Base-by-base conservation (phyloP, 2,329 filamentous ascomycete species). In the Aureobasidium pullulans region DNA sequence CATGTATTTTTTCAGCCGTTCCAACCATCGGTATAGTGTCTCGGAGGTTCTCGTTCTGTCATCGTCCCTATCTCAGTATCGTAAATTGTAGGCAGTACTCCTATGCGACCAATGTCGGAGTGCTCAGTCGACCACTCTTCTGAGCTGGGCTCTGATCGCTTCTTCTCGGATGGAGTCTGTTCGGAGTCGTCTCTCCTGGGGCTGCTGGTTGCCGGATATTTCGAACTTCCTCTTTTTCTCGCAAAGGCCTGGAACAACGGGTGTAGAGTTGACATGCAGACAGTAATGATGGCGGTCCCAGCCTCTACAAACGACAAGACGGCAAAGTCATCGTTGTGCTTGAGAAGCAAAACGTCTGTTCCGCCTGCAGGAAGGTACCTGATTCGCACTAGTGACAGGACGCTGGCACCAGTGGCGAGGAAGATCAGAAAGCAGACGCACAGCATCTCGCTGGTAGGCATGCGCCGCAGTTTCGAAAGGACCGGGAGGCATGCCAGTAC, bases 361-460 rank as follows among this genome's bases (percentile, higher is more conserved):
- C n/a, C 43, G 7, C 37, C 48, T 23, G 16, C 49, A 6, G 43
- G 53, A 13, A 62, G 19, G 29, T 43, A 59, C 5, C 46, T 29
- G 6, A 62, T 56, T 23, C 60, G 48, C 6, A 57, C 52, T 6
- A 62, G 49, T 5, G 60, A 62, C 29, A 62, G 31, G 31, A 62
- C 50, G 23, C 54, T 59, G 3, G 57, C 57, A 10, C 39, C 43
- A 9, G 46, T 47, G n/a, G 57, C 61, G 6, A 62, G 57, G 8
- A 60, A 34, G 13, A 62, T 58, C n/a, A 62, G 19, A 15, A 62
- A 50, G 11, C 43, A 62, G 36, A 60, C 46, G n/a, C 50, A 56
- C 9, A 54, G 19, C 1, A 56, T 9, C n/a, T 62, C 44, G 31
- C 46, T 23, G 31, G 32, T 32, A 8, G 52, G 29, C 57, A 46